A percentile compares a stretch with the other conserved stretches of the same genome.
Conservation (phyloP, 306 rosid species). For the Alnus rubra region DNA sequence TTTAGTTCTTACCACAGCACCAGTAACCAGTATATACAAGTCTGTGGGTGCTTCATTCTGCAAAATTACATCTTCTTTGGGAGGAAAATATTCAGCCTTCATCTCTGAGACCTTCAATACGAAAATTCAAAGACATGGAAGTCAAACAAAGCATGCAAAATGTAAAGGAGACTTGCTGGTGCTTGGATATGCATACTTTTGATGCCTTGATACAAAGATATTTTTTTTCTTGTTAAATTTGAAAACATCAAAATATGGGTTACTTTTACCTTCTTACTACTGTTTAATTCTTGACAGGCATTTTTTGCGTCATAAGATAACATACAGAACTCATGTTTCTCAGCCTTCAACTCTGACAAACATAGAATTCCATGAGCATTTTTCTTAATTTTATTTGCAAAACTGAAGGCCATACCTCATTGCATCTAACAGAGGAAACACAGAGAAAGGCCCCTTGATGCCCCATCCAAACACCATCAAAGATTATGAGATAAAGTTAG, state of each 20-base stretch:
- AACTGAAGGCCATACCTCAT: background rate
- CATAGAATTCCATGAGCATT: too few relatives aligned
- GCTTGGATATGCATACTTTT: slow-evolving; percentile 4
- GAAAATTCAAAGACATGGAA: slow-evolving; percentile 12
- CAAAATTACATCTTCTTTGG: slow-evolving; percentile 80
- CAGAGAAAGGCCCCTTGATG: background rate
- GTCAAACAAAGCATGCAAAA: slow-evolving; percentile 6
- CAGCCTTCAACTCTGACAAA: too few relatives aligned
- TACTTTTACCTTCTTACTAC: background rate
- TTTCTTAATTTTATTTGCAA: background rate
- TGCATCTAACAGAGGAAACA: background rate
- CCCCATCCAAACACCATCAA: slow-evolving; percentile 5
- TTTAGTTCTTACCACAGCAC: slow-evolving; percentile 57
- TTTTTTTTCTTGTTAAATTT: slow-evolving; percentile 14
- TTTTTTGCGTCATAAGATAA: background rate
- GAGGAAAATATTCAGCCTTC: slow-evolving; percentile 94
- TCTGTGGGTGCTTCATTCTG: slow-evolving; percentile 90
- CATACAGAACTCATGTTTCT: background rate
- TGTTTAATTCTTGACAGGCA: background rate
- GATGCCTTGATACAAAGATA: background rate
- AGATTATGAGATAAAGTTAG: background rate
- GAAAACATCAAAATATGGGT: background rate
- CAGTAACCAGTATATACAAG: slow-evolving; percentile 70
- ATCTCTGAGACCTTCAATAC: slow-evolving; percentile 71
- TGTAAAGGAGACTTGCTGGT: background rate